These are phyloP conservation scores for Aspergillus taichungensis DNA, from an alignment of 495 filamentous ascomycete genomes.

Conservation along the genomic window DNA sequence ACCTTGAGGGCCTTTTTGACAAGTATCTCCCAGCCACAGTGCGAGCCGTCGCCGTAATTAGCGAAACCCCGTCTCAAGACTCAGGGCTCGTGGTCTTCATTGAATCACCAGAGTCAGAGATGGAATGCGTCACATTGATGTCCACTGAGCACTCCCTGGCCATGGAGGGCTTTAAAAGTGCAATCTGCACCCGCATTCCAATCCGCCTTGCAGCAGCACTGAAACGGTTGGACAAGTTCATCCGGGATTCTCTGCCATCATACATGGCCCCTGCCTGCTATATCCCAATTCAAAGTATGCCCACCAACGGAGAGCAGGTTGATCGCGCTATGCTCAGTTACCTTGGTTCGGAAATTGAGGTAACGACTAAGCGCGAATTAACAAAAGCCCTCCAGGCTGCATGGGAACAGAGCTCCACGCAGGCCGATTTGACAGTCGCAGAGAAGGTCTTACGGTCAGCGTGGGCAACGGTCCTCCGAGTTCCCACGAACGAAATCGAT, in stretches of 20 bases:
- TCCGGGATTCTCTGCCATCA: conserved; percentile 26
- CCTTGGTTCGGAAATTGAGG: conserved; percentile 14
- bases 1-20: conserved; percentile 21
- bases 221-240: conserved; percentile 28
- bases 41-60: conserved; percentile 12
- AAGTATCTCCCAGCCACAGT: conserved; percentile 19
- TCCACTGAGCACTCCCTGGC: conserved; percentile 5
- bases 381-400: conserved; percentile 13
- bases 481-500: conserved; percentile 27
- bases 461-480: conserved; percentile 38
- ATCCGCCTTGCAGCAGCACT: conserved; percentile 17
- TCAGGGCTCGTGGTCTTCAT: conserved; percentile 22
- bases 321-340: conserved; percentile 20
- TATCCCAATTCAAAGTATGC: conserved; percentile 24
- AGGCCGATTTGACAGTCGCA: conserved; percentile 18
- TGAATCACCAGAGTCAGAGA: conserved; percentile 15
- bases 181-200: conserved; percentile 13
- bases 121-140: conserved; percentile 16
- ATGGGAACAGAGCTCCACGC: conserved; percentile 13
- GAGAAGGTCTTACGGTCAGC: conserved; percentile 33
- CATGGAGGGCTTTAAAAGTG: not conserved
- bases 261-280: conserved; percentile 35
- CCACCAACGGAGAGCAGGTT: conserved; percentile 10
- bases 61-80: conserved; percentile 13
- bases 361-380: conserved; percentile 11